These are phyloP conservation scores for Didymella arachidicola DNA, from an alignment of 2,329 filamentous ascomycete genomes.

Conservation along the genomic window DNA sequence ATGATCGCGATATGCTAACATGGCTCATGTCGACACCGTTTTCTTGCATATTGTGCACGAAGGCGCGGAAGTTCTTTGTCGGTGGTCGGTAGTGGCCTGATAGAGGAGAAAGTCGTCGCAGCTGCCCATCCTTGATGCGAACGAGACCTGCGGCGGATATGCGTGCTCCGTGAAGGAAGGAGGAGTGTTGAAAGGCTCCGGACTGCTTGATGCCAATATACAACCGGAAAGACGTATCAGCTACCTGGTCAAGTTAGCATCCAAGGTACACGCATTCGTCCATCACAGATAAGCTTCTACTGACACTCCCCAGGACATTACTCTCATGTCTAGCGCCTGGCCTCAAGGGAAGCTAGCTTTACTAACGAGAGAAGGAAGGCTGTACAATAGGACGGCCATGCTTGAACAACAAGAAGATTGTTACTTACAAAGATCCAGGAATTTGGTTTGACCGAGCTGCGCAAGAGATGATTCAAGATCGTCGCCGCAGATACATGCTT, in stretches of 20 bases:
- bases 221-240: constrained; percentile 82
- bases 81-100: constrained; percentile 86
- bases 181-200: constrained; percentile 89
- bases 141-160: constrained; percentile 85
- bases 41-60: constrained; percentile 75
- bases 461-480: constrained; percentile 79
- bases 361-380: too few relatives aligned
- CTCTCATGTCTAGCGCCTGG: not conserved
- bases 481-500: constrained; percentile 74
- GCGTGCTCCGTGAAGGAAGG: constrained; percentile 82
- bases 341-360: too few relatives aligned
- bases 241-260: constrained; percentile 54
- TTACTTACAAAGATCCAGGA: constrained; percentile 84
- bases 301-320: not conserved
- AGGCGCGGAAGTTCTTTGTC: constrained; percentile 81
- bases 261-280: not conserved
- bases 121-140: constrained; percentile 80
- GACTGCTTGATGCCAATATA: constrained; percentile 91
- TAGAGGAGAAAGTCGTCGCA: constrained; percentile 74
- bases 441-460: constrained; percentile 81
- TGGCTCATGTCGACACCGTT: constrained; percentile 80
- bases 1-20: constrained; percentile 81
- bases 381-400: too few relatives aligned
- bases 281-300: not conserved
- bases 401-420: too few relatives aligned